phyloP scores from a whole-genome alignment of 306 rosid species.

The Cucumis hystrix region DNA sequence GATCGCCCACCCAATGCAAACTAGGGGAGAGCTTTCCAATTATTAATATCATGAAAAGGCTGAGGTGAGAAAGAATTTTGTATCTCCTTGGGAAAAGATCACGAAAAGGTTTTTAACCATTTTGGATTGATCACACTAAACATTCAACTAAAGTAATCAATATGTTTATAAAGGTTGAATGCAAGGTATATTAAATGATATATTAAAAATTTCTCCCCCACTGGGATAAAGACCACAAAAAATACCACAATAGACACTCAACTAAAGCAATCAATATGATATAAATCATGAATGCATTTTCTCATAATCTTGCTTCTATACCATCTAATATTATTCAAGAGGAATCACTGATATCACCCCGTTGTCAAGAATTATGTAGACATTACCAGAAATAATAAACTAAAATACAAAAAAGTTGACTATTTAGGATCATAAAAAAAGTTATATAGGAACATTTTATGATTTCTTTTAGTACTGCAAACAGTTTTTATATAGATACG shows the following conservation, averaged over 20 bases:
- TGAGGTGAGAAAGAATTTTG: background rate
- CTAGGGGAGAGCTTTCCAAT: background rate
- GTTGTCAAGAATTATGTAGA: background rate
- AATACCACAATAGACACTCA: background rate
- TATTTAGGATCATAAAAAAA: background rate
- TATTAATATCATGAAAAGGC: background rate
- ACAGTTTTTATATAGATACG: background rate
- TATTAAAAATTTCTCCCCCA: background rate
- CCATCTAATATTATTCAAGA: background rate
- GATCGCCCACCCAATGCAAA: background rate
- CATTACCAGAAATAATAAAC: background rate
- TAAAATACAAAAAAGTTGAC: background rate
- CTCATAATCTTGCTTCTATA: background rate
- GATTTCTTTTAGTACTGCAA: background rate
- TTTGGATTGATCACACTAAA: background rate
- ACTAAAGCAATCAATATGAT: background rate
- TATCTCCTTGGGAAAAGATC: background rate
- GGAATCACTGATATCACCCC: background rate
- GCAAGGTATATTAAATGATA: background rate
- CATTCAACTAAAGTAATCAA: background rate
- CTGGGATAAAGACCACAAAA: background rate
- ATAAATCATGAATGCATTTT: background rate
- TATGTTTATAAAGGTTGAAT: no score
- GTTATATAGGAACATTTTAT: background rate
- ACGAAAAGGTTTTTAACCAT: background rate